Evolutionary conservation across 2,329 filamentous ascomycete species (phyloP), one percentile per base, ranked within the genome.

Genomic region (Aureobasidium vineae): DNA sequence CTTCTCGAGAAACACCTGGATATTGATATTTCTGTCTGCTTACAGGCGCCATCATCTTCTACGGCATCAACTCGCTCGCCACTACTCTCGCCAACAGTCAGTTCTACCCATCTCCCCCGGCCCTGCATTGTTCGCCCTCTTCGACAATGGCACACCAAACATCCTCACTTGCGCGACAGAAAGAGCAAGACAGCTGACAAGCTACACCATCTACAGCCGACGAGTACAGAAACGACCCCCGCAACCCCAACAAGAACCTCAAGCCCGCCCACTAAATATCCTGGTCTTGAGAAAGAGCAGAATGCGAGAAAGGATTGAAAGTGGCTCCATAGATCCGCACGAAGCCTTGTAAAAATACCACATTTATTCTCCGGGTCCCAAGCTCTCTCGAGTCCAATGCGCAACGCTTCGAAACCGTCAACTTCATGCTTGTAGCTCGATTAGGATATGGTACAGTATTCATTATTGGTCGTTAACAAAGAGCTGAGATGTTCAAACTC

Each of bases 151-250:
- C 16, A 26, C 26, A 28, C 1, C 10, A 16, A 19, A 33, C 3
- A 23, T 6, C 5, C 3, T 1, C 8, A 40, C 19, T 6, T 15
- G 16, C n/a, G 28, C 21, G 5, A 13, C 26, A 1, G 19, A 38
- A 36, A 36, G 16, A 64, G 26, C 21, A 43, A 36, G 49, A 33
- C 36, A 21, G 26, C 47, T 54, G 49, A 64, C 61, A 28, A 64
- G 49, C 31, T 63, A 40, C 41, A 63, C 23, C 21, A 56, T 28
- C 11, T 11, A 45, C 74, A 98, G 94, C 88, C 83, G 91, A 90
- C 74, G 92, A 98, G 84, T 97, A 86, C 87, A 96, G 93, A 88
- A 96, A 97, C 85, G 94, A 98, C 82, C 92, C 93, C 72, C 88
- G 93, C 80, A 97, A 97, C 86, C 88, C 88, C 53, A 60, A 52